Percentiles rank a stretch among this genome's conserved stretches.
These are phyloP conservation scores for Penicillium sp. DNA, from an alignment of 2,329 filamentous ascomycete species.

Conservation along the genomic window DNA sequence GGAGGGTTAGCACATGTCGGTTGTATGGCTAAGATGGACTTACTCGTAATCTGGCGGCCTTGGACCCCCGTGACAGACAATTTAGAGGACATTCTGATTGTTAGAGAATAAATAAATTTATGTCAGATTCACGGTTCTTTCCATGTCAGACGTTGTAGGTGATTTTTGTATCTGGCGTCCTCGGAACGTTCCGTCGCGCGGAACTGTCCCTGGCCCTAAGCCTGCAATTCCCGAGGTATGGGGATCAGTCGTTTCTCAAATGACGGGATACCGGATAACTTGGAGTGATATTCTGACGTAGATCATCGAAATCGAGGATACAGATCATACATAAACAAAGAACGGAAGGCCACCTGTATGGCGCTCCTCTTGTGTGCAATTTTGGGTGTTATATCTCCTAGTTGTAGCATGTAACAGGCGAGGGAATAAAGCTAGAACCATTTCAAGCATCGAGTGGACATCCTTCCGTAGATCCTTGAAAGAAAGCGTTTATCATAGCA, in stretches of 20 bases:
- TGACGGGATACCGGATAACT: not conserved
- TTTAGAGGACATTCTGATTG: conserved; percentile 1
- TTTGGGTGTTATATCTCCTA: not conserved
- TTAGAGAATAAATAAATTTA: not conserved
- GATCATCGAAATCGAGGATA: not conserved
- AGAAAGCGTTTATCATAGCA: not conserved
- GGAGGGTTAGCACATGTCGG: not conserved
- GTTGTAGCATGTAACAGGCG: no score
- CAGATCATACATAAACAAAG: not conserved
- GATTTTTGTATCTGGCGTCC: not conserved
- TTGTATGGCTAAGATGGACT: not conserved
- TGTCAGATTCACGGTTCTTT: not conserved
- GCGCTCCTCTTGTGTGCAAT: not conserved
- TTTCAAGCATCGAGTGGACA: not conserved
- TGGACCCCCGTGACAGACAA: conserved; percentile 17
- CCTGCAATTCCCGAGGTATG: not conserved
- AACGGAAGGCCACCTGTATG: not conserved
- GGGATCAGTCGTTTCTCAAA: not conserved
- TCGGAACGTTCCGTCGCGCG: conserved; percentile 6
- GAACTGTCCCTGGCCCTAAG: not conserved
- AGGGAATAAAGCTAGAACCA: not conserved
- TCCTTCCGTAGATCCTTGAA: not conserved
- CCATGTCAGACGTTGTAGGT: not conserved
- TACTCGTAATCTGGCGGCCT: conserved; percentile 18
- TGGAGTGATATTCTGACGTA: not conserved